A percentile compares a stretch with the other conserved stretches of the same genome.
phyloP scores from a whole-genome alignment of 2,329 filamentous ascomycete genomes.

The Alternaria gaisen region DNA sequence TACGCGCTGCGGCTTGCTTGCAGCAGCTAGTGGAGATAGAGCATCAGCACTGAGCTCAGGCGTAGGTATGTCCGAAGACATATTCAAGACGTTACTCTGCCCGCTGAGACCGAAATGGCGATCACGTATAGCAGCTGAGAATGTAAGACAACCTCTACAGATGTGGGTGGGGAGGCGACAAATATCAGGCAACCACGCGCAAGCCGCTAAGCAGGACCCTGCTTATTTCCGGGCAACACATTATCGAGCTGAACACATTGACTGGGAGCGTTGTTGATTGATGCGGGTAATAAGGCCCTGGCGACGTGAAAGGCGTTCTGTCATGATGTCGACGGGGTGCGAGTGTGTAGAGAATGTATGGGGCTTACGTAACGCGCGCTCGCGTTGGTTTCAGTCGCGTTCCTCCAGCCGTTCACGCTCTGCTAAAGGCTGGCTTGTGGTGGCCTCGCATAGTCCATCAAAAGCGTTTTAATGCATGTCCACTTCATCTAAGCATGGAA shows the following conservation, averaged over 20 bases:
- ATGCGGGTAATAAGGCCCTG: background rate
- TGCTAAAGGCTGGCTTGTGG: background rate
- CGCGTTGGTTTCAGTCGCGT: background rate
- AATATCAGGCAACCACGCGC: conserved; percentile 10
- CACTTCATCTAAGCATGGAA: background rate
- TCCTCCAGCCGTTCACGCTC: background rate
- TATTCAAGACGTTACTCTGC: background rate
- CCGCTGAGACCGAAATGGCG: conserved; percentile 3
- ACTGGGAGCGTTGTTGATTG: background rate
- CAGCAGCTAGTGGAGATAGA: conserved; percentile 4
- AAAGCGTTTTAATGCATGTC: background rate
- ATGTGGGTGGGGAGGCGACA: background rate
- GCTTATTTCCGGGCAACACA: conserved; percentile 4
- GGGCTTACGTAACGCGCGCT: conserved; percentile 1
- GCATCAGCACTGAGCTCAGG: conserved; percentile 11
- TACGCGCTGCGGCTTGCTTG: conserved; percentile 49
- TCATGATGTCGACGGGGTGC: background rate
- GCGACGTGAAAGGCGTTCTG: background rate
- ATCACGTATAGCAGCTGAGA: background rate
- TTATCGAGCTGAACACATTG: background rate
- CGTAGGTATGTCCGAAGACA: conserved; percentile 18
- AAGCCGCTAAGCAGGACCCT: conserved; percentile 6
- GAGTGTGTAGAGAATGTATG: background rate
- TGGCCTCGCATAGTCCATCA: background rate
- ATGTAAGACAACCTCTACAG: background rate